These are phyloP conservation scores for Trypanosoma cruzi DNA, from an alignment of 208 protist species.

Conservation along the genomic window DNA sequence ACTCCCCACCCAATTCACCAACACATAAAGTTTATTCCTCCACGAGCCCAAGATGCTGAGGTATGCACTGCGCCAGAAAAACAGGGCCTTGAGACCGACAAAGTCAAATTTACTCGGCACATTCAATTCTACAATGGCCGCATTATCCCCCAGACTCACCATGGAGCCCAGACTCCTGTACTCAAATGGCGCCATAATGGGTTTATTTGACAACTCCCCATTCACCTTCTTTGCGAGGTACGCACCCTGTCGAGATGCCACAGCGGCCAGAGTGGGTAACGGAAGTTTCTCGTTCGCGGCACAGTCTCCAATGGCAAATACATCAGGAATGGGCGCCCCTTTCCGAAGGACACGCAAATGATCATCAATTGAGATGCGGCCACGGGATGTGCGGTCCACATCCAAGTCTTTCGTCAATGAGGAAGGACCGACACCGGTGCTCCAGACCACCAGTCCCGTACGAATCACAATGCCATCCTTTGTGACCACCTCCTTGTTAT, in stretches of 20 bases:
- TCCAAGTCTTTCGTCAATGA: slow-evolving; percentile 72
- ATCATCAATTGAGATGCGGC: slow-evolving; percentile 71
- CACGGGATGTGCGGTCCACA: slow-evolving; percentile 69
- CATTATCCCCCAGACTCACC: slow-evolving; percentile 72
- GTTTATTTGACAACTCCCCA: slow-evolving; percentile 36
- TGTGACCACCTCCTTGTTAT: slow-evolving; percentile 68
- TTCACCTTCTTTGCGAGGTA: slow-evolving; percentile 81
- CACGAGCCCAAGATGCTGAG: slow-evolving; percentile 83
- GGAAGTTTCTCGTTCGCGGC: slow-evolving; percentile 56
- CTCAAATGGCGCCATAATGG: slow-evolving; percentile 46
- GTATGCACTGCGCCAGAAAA: slow-evolving; percentile 88
- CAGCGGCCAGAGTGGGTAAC: slow-evolving; percentile 76
- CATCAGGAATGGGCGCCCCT: slow-evolving; percentile 65
- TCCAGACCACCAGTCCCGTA: slow-evolving; percentile 84
- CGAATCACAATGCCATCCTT: slow-evolving; percentile 68
- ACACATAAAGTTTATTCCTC: slow-evolving; percentile 81
- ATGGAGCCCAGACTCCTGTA: slow-evolving; percentile 85
- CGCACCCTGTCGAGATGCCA: slow-evolving; percentile 79
- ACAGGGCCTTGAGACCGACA: slow-evolving; percentile 76
- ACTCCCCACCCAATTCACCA: slow-evolving; percentile 85
- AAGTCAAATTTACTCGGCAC: slow-evolving; percentile 45
- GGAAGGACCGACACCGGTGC: slow-evolving; percentile 83
- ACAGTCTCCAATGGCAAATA: slow-evolving; percentile 90
- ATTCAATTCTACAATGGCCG: slow-evolving; percentile 42
- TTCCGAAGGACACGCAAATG: slow-evolving; percentile 70